These are phyloP conservation scores for Neurospora sp. DNA, from an alignment of 495 filamentous ascomycete genomes.

Conservation along the genomic window DNA sequence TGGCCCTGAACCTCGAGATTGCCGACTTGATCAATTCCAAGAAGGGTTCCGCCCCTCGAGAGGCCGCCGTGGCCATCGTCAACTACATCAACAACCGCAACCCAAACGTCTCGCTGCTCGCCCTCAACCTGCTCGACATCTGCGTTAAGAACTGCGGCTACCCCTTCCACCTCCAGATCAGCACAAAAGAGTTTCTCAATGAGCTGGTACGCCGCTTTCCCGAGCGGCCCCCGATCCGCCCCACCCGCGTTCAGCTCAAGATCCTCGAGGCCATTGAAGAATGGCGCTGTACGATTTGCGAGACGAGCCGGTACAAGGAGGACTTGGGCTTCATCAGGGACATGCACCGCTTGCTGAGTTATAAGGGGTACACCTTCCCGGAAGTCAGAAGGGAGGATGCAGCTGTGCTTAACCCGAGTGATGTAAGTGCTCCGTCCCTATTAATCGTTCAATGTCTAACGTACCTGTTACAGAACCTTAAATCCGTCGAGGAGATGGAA, in stretches of 20 bases:
- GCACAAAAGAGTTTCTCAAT: slow-evolving; percentile 97
- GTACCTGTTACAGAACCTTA: slow-evolving; percentile 56
- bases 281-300: slow-evolving; percentile 96
- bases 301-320: slow-evolving; percentile 93
- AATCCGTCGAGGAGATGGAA: slow-evolving; percentile 98
- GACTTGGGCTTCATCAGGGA: slow-evolving; percentile 93
- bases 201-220: slow-evolving; percentile 95
- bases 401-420: slow-evolving; percentile 92
- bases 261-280: slow-evolving; percentile 97
- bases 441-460: neutral
- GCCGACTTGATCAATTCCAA: slow-evolving; percentile 93
- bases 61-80: slow-evolving; percentile 90
- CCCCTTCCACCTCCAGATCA: slow-evolving; percentile 96
- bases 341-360: slow-evolving; percentile 92
- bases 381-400: slow-evolving; percentile 89
- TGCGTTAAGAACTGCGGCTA: slow-evolving; percentile 99
- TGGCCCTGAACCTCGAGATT: slow-evolving; percentile 94
- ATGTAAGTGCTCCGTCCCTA: slow-evolving; percentile 49
- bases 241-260: slow-evolving; percentile 77
- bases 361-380: slow-evolving; percentile 94
- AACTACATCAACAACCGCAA: slow-evolving; percentile 93
- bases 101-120: slow-evolving; percentile 84
- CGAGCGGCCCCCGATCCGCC: slow-evolving; percentile 78
- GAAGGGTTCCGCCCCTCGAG: slow-evolving; percentile 93
- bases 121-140: slow-evolving; percentile 88